Base-by-base conservation (phyloP, 2,329 filamentous ascomycete genomes). In the Ophiostoma novo-ulmi region DNA sequence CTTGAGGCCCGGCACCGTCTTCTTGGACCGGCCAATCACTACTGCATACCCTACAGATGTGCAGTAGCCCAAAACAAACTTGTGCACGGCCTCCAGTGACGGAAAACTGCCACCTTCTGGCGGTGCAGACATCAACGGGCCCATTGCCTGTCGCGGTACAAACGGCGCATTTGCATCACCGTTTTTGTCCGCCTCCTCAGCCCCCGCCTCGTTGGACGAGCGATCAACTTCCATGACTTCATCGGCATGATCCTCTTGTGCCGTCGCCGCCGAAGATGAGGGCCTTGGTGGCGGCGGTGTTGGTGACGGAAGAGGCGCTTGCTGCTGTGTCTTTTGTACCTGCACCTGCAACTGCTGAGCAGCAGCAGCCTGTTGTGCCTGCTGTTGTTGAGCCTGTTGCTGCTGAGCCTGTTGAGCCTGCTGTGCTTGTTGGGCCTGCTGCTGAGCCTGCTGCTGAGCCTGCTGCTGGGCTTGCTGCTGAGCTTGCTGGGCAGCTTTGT, bases 1-100 rank as follows among this genome's bases (percentile, higher is more conserved):
- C 76, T 89, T 90, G 73, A 90, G 75, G 0, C 88, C 88, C 7
- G 87, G 85, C 1, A 89, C 87, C 1, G 87, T 88, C 80, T 89
- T 89, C 77, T 90, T 90, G 0, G 88, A 89, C 48, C 88, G 82
- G 1, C 88, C 88, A 76, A 90, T 90, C 72, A 90, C 88, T 69
- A 89, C 88, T 8, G 88, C 88, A 77, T 89, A 90, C 66, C 88
- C 88, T 63, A 89, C 87, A 20, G 87, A 88, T 0, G 87, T 88
- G 75, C 87, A 89, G 76, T 89, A 89, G n/a, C 83, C 80, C 71
- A 89, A 79, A 22, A 89, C 87, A 39, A 85, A 85, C 76, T 88
- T 86, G 75, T 89, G 88, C 10, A 90, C 85, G 8, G 87, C 86
- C 72, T 90, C 88, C 36, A 90, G 81, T 1, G 87, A 89, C 1